Conservation (phyloP, 164 flowering plant species). For the Hamamelis virginiana region DNA sequence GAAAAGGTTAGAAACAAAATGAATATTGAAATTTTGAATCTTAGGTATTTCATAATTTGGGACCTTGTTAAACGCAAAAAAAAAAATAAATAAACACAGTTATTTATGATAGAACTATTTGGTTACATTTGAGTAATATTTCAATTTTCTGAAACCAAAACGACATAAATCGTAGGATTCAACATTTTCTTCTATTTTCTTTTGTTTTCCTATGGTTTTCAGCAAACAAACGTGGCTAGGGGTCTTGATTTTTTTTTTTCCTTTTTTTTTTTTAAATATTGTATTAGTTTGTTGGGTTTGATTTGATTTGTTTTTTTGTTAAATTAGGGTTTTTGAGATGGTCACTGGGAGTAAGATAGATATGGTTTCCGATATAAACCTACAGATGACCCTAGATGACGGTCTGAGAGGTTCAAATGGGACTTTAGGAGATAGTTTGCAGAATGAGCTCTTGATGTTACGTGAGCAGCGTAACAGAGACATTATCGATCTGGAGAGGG, state of each 20-base stretch:
- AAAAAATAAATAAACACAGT: too few species aligned
- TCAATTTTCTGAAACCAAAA: neutral
- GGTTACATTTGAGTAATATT: neutral
- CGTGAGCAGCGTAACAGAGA: constrained; percentile 35
- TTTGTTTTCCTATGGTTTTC: neutral
- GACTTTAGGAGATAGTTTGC: constrained; percentile 46
- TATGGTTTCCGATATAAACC: constrained; percentile 34
- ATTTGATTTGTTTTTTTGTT: neutral
- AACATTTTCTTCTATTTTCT: neutral
- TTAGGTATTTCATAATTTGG: neutral
- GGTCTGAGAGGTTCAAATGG: constrained; percentile 29
- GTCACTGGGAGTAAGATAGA: constrained; percentile 37
- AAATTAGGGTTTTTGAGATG: constrained; percentile 38
- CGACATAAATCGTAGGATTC: neutral
- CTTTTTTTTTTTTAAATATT: neutral
- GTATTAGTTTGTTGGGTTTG: constrained; percentile 3
- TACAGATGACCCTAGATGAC: constrained; percentile 18
- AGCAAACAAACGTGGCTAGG: too few species aligned
- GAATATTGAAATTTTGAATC: neutral
- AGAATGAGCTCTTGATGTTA: constrained; percentile 48
- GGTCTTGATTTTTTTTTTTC: too few species aligned
- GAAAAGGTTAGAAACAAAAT: neutral
- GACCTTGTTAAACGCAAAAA: neutral
- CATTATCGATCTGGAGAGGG: constrained; percentile 40
- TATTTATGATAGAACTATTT: neutral